Evolutionary conservation across 176 grass and related monocot genomes (phyloP).

Genomic region (Cenchrus fungigraminus): DNA sequence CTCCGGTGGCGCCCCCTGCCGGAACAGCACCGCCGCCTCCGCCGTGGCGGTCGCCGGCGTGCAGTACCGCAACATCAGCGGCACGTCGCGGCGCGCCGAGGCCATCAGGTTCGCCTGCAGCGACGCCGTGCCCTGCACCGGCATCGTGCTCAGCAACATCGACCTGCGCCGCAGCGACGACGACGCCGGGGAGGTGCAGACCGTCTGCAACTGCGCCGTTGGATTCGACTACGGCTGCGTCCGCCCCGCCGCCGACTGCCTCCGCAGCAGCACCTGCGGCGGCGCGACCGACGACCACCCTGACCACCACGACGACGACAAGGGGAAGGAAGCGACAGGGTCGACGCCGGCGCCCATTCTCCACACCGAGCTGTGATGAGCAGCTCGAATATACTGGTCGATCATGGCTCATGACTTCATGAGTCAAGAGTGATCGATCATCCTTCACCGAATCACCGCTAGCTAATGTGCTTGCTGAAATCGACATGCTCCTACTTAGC

Average conservation of each 20-base stretch:
- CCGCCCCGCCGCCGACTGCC: constrained; percentile 70
- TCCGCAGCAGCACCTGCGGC: constrained; percentile 55
- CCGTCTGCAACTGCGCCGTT: constrained; percentile 84
- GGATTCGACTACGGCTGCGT: constrained; percentile 65
- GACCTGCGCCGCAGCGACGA: constrained; percentile 55
- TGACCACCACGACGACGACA: not conserved
- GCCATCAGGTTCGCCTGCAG: constrained; percentile 88
- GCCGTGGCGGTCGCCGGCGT: constrained; percentile 66
- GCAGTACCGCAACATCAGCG: constrained; percentile 70
- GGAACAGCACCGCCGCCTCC: constrained; percentile 45
- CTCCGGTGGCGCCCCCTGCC: constrained; percentile 12
- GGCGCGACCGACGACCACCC: not conserved
- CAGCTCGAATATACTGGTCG: not conserved
- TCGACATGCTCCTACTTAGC: not conserved
- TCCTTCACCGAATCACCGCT: not conserved
- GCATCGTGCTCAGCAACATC: constrained; percentile 79
- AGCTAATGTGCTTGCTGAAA: not conserved
- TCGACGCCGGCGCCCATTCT: not conserved
- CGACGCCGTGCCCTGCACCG: constrained; percentile 73
- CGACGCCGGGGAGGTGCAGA: constrained; percentile 44
- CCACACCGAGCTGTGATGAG: constrained; percentile 47
- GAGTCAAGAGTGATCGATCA: not conserved
- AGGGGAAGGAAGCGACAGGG: not conserved
- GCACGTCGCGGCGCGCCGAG: constrained; percentile 51
- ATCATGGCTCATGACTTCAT: not conserved